A percentile compares a stretch with the other conserved stretches of the same genome.
Conservation (phyloP, 2,329 filamentous ascomycete genomes). For the Cordyceps farinosa region DNA sequence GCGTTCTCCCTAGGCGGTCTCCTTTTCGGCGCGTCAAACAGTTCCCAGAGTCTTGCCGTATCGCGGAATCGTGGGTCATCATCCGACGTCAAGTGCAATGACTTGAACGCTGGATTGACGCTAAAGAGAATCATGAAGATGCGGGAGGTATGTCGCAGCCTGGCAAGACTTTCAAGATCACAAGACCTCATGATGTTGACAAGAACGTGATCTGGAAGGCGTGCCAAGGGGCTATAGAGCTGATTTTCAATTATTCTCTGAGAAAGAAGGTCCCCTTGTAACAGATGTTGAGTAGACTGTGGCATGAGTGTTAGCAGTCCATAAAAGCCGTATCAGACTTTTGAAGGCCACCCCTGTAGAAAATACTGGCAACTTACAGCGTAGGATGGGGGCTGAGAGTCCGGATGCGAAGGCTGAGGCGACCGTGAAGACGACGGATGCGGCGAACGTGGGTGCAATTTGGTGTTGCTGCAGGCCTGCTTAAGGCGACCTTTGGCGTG, state of each 20-base stretch:
- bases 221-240: not conserved
- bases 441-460: too few relatives aligned
- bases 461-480: not conserved
- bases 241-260: not conserved
- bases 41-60: not conserved
- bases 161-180: not conserved
- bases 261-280: not conserved
- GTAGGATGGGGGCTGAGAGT: conserved; percentile 1
- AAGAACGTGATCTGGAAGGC: conserved; percentile 1
- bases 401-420: not conserved
- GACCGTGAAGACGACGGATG: too few relatives aligned
- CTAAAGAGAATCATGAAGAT: conserved; percentile 3
- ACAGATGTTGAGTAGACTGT: not conserved
- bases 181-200: not conserved
- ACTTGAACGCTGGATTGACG: not conserved
- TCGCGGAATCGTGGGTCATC: not conserved
- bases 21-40: not conserved
- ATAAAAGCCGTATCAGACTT: not conserved
- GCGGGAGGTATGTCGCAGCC: not conserved
- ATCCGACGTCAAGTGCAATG: not conserved
- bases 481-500: not conserved
- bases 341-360: not conserved
- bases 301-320: not conserved
- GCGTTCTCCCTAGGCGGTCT: not conserved
- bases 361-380: not conserved